A percentile compares a stretch with the other conserved stretches of the same genome.
Evolutionary conservation across 805 yeast species (phyloP).

Genomic region (Candida peoriensis): DNA sequence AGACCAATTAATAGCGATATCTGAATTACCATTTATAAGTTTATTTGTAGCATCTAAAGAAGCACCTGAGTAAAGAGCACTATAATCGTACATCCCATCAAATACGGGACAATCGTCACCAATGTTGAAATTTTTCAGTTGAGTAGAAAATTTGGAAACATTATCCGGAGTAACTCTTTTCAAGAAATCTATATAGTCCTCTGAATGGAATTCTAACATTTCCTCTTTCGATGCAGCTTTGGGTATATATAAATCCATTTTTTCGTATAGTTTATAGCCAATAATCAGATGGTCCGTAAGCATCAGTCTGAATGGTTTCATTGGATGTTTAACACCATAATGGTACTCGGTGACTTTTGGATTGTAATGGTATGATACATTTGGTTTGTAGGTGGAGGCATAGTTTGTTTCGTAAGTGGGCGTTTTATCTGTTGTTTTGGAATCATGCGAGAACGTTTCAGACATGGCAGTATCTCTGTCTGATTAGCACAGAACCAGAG

Average conservation of each 20-base stretch:
- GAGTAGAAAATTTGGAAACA: constrained; percentile 79
- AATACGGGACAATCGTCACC: constrained; percentile 93
- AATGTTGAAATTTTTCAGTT: constrained; percentile 87
- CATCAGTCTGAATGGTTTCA: constrained; percentile 98
- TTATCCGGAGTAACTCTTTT: constrained; percentile 91
- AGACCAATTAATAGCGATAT: constrained; percentile 88
- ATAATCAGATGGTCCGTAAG: constrained; percentile 96
- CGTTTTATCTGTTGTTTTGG: constrained; percentile 32
- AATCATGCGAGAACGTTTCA: constrained; percentile 36
- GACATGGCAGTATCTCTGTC: too few species aligned
- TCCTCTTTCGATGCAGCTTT: constrained; percentile 98
- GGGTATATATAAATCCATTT: constrained; percentile 91
- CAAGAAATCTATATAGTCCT: constrained; percentile 91
- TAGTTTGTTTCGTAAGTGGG: constrained; percentile 42
- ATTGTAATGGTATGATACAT: constrained; percentile 84
- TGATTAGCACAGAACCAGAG: too few species aligned
- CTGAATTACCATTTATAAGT: constrained; percentile 75
- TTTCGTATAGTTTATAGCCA: constrained; percentile 94
- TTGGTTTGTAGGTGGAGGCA: constrained; percentile 36
- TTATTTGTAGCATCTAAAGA: constrained; percentile 87
- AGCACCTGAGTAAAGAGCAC: constrained; percentile 82
- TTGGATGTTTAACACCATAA: constrained; percentile 97
- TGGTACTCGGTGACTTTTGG: constrained; percentile 42
- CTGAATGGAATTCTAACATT: constrained; percentile 97
- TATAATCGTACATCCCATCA: constrained; percentile 72